These are phyloP conservation scores for Teunomyces atbi DNA, from an alignment of 805 yeast genomes.

Conservation along the genomic window DNA sequence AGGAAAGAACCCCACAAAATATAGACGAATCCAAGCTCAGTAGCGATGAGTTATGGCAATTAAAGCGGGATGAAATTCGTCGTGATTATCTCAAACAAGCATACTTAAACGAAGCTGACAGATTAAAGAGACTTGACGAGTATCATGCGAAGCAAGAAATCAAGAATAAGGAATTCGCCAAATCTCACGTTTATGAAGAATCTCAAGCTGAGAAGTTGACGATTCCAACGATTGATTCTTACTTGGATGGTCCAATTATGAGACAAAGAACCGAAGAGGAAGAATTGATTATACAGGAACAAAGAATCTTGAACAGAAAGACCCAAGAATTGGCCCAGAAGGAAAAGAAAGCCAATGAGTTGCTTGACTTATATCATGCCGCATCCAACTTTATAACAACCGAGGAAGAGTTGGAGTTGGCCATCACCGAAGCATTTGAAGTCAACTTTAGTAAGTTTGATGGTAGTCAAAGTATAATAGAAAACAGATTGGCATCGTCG, in stretches of 20 bases:
- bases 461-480: conserved; percentile 30
- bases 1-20: conserved; percentile 30
- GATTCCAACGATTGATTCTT: conserved; percentile 73
- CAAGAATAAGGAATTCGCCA: conserved; percentile 21
- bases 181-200: conserved; percentile 37
- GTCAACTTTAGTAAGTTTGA: conserved; percentile 36
- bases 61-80: conserved; percentile 62
- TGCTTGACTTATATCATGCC: conserved; percentile 72
- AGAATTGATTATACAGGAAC: conserved; percentile 50
- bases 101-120: conserved; percentile 51
- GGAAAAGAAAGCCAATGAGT: conserved; percentile 51
- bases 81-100: conserved; percentile 68
- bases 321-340: conserved; percentile 50
- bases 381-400: conserved; percentile 68
- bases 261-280: conserved; percentile 74
- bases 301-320: conserved; percentile 67
- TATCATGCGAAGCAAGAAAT: conserved; percentile 27
- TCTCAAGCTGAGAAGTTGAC: conserved; percentile 62
- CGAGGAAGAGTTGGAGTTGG: conserved; percentile 59
- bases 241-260: conserved; percentile 67
- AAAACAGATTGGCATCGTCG: conserved; percentile 34
- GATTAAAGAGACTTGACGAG: conserved; percentile 40
- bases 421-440: conserved; percentile 58
- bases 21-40: conserved; percentile 32
- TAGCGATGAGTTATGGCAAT: conserved; percentile 44